Percentiles rank a stretch among this genome's conserved stretches.
phyloP scores from a whole-genome alignment of 192 early-diverging fungal species.

The Jimgerdemannia flammicorona region DNA sequence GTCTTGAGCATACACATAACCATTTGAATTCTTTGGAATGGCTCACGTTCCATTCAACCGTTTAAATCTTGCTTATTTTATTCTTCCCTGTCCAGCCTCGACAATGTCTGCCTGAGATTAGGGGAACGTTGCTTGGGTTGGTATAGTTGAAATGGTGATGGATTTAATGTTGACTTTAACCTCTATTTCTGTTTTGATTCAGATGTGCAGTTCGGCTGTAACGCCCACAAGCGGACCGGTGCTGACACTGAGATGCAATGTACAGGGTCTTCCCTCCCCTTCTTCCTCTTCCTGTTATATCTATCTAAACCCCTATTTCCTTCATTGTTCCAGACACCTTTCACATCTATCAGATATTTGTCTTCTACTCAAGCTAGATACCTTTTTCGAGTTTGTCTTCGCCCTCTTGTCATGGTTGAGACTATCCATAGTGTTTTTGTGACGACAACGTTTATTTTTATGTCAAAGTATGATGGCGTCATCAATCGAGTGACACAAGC shows the following conservation, averaged over 20 bases:
- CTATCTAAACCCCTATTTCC: background rate
- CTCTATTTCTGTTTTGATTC: background rate
- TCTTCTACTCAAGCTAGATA: conserved; percentile 77
- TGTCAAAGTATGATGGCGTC: no score
- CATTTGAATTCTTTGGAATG: no score
- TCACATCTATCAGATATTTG: conserved; percentile 66
- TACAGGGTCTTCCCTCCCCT: background rate
- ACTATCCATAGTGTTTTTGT: background rate
- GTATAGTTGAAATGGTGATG: no score
- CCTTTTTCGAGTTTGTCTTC: conserved; percentile 74
- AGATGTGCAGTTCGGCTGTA: conserved; percentile 35
- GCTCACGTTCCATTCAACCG: no score
- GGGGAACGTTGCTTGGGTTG: background rate
- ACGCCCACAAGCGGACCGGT: conserved; percentile 62
- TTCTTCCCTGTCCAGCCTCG: no score
- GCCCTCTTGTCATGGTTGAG: conserved; percentile 37
- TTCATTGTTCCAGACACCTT: background rate
- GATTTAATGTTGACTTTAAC: no score
- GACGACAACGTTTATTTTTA: no score
- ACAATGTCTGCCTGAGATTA: no score
- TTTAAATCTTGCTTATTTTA: no score
- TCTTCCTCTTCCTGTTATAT: no score
- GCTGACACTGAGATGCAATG: conserved; percentile 59
- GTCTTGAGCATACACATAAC: no score
- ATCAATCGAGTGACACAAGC: no score